Evolutionary conservation across 2,329 filamentous ascomycete species (phyloP).

Genomic region (Parasarocladium wereldwijsianum): DNA sequence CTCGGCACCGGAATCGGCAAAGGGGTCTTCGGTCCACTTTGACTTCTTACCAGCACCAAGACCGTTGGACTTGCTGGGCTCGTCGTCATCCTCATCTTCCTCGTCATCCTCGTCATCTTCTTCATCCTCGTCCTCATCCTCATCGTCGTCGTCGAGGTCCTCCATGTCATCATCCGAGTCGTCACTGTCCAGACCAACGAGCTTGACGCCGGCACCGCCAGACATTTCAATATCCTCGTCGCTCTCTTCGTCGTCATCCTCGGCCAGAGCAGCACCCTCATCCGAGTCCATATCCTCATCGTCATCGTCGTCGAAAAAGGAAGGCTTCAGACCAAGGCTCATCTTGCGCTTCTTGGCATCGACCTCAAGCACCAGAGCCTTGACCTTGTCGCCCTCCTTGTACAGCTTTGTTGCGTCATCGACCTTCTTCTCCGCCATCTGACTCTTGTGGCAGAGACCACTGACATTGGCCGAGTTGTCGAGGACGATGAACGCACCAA

Average conservation of each 20-base stretch:
- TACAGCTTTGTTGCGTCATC: constrained; percentile 82
- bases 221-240: constrained; percentile 36
- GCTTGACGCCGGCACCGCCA: constrained; percentile 24
- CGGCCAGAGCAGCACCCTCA: constrained; percentile 28
- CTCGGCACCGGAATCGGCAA: constrained; percentile 40
- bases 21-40: constrained; percentile 67
- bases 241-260: constrained; percentile 31
- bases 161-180: constrained; percentile 24
- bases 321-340: constrained; percentile 84
- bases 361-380: constrained; percentile 73
- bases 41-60: constrained; percentile 68
- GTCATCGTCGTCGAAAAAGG: constrained; percentile 60
- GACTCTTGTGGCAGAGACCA: constrained; percentile 79
- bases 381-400: constrained; percentile 80
- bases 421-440: constrained; percentile 76
- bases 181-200: constrained; percentile 31
- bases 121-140: constrained; percentile 20
- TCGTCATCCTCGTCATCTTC: constrained; percentile 25
- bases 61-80: constrained; percentile 31
- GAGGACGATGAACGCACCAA: constrained; percentile 84
- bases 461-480: constrained; percentile 81
- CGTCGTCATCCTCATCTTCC: constrained; percentile 22
- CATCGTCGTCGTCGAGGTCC: constrained; percentile 20
- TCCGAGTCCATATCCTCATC: constrained; percentile 34
- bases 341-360: constrained; percentile 63